Base-by-base conservation (phyloP, 805 yeast species). In the Starmerella scarabaei region DNA sequence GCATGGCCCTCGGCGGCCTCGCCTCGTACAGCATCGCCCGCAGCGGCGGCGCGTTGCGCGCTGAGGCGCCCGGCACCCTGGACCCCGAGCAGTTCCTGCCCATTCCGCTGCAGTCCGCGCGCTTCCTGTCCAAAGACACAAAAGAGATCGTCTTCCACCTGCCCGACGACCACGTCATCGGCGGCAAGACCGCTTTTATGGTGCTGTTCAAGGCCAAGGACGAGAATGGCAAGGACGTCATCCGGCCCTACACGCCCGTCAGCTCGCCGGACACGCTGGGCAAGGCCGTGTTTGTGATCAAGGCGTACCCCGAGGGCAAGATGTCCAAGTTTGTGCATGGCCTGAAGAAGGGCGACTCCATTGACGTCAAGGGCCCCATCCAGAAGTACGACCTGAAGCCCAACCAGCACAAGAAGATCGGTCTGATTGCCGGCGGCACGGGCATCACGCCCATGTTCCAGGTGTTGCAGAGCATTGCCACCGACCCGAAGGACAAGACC, bases 391-490 rank as follows among this genome's bases (percentile, higher is more conserved):
- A 79, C 59, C 83, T 93, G 84, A 71, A 71, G 54, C 80, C 88
- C 52, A 88, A 91, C 70, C 73, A 77, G 59, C 88, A 73, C 68
- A 73, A 80, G 55, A 67, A 75, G 50, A 75, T 91, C 59, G 74
- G 79, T 43, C 72, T 91, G 59, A 68, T 91, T 52, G 97, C 95
- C 54, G 98, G 94, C 57, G 98, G 98, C 58, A 71, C 93, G 37
- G 97, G 97, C 64, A 86, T 91, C 61, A 83, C 96, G 35, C 98
- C 98, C 44, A 70, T 91, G 63, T 86, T 72, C 70, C 98, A 91
- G 69, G 65, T 91, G 60, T 61, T 83, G 47, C 79, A 75, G 55
- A 77, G 74, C 59, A 72, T 88, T 58, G 69, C 81, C 56, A 68
- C 70, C 58, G 75, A 86, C 69, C 86, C 93, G 41, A 66, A 64